These are phyloP conservation scores for Komagataella kurtzmanii DNA, from an alignment of 805 yeast species.

Conservation along the genomic window DNA sequence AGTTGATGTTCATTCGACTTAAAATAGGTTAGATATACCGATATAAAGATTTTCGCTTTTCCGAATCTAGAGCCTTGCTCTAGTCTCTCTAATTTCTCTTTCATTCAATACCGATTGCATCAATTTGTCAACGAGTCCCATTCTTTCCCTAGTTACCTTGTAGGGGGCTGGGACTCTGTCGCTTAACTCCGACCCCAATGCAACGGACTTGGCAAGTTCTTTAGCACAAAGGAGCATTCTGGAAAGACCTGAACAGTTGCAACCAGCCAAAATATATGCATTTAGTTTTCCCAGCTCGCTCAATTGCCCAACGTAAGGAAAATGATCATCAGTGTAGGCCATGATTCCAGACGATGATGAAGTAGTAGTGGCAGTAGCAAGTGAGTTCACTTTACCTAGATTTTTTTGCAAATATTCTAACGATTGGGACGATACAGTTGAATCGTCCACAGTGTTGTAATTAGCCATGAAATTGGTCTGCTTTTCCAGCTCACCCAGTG, in stretches of 20 bases:
- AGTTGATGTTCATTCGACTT: constrained; percentile 27
- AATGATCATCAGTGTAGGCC: constrained; percentile 7
- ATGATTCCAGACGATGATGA: constrained; percentile 8
- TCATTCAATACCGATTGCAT: background rate
- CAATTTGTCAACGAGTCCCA: constrained; percentile 1
- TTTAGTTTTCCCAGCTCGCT: constrained; percentile 2
- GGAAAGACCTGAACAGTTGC: constrained; percentile 9
- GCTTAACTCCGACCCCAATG: background rate
- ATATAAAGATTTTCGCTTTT: background rate
- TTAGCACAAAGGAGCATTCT: constrained; percentile 6
- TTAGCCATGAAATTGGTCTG: constrained; percentile 5
- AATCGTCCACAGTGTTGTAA: constrained; percentile 9
- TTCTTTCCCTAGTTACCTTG: constrained; percentile 4
- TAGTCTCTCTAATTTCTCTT: background rate
- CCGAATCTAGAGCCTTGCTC: background rate
- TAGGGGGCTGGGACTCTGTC: constrained; percentile 6
- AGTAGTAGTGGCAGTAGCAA: constrained; percentile 2
- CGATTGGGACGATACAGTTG: constrained; percentile 2
- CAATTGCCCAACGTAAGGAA: constrained; percentile 7
- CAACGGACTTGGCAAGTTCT: constrained; percentile 4
- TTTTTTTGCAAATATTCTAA: constrained; percentile 4
- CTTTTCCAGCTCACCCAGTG: background rate
- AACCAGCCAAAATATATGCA: constrained; percentile 7
- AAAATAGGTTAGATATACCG: constrained; percentile 1
- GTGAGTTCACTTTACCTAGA: background rate